Percentiles rank a stretch among this genome's conserved stretches.
These are phyloP conservation scores for Colletotrichum noveboracense DNA, from an alignment of 2,329 filamentous ascomycete species.

Conservation along the genomic window DNA sequence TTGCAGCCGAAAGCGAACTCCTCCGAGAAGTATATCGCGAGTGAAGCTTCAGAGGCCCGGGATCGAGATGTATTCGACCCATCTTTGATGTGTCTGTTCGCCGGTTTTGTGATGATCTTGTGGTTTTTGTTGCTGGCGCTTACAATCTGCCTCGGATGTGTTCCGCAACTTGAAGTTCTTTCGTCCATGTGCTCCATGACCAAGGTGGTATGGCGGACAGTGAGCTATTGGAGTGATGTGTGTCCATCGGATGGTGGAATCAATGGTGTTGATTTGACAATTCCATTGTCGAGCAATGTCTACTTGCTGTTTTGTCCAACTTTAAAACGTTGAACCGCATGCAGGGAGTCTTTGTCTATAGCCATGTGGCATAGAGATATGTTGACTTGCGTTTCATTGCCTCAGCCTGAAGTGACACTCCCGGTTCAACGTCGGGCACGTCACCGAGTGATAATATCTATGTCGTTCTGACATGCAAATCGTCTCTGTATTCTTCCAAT, in stretches of 20 bases:
- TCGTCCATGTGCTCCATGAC: background rate
- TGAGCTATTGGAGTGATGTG: background rate
- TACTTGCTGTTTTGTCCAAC: background rate
- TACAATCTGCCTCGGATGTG: background rate
- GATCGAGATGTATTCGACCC: background rate
- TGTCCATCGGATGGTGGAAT: background rate
- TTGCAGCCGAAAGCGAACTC: background rate
- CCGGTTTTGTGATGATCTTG: background rate
- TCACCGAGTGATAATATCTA: background rate
- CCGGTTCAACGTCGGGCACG: accelerated
- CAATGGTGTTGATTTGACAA: background rate
- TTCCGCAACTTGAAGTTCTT: background rate
- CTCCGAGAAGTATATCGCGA: background rate
- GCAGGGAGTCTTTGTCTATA: background rate
- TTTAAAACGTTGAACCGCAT: background rate
- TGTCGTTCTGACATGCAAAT: background rate
- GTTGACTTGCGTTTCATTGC: background rate
- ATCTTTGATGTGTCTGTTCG: background rate
- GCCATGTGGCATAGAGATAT: background rate
- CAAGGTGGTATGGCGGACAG: background rate
- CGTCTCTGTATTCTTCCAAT: background rate
- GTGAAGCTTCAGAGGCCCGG: background rate
- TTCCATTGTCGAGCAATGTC: background rate
- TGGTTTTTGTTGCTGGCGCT: background rate
- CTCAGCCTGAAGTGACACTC: background rate